Evolutionary conservation across 2,329 filamentous ascomycete genomes (phyloP).

Genomic region (Pseudogymnoascus sp.): DNA sequence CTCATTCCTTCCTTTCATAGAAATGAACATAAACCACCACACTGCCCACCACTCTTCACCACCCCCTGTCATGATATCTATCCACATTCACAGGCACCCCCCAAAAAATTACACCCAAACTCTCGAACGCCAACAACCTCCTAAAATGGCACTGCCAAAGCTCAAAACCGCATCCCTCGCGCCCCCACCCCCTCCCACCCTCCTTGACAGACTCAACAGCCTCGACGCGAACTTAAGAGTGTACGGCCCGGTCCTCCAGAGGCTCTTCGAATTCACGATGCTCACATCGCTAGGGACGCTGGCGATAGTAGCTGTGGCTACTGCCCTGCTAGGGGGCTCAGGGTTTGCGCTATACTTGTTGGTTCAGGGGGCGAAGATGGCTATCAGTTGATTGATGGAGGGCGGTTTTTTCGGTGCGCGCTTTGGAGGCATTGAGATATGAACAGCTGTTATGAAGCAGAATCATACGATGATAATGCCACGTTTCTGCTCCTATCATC

Average conservation of each 20-base stretch:
- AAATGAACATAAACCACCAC: background rate
- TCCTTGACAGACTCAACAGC: background rate
- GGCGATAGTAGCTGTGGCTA: background rate
- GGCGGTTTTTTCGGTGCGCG: background rate
- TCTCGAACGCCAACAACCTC: background rate
- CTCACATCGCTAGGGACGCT: background rate
- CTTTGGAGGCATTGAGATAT: background rate
- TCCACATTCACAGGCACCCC: background rate
- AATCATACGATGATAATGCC: background rate
- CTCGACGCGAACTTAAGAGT: background rate
- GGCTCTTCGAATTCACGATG: background rate
- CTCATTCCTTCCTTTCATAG: background rate
- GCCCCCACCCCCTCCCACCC: background rate
- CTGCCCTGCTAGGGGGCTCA: background rate
- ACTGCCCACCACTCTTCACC: background rate
- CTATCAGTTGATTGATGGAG: background rate
- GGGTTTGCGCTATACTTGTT: background rate
- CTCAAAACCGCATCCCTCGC: background rate
- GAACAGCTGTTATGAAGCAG: background rate
- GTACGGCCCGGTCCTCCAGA: background rate
- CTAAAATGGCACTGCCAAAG: background rate
- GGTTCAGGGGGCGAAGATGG: background rate
- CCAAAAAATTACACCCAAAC: background rate
- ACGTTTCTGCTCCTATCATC: background rate
- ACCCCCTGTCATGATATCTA: background rate